These are phyloP conservation scores for Lentinula lateritia DNA, from an alignment of 768 basidiomycete genomes.

Conservation along the genomic window DNA sequence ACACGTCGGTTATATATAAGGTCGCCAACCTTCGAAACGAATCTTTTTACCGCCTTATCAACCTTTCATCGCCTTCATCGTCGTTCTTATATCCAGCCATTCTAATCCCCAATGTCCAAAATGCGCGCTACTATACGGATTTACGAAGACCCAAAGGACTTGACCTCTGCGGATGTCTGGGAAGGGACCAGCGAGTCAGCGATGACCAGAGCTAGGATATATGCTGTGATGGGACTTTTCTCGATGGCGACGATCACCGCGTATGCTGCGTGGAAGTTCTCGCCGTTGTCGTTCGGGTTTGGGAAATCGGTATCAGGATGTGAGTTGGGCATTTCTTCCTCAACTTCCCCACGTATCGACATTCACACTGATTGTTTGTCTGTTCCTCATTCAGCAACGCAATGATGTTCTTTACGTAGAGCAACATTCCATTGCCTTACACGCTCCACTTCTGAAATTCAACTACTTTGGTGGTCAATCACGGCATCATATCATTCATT, in stretches of 20 bases:
- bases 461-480: background rate
- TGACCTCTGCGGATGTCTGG: constrained; percentile 2
- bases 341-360: background rate
- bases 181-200: background rate
- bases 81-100: no score
- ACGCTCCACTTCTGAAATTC: background rate
- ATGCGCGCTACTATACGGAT: constrained; percentile 3
- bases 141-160: constrained; percentile 2
- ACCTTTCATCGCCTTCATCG: background rate
- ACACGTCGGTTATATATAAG: background rate
- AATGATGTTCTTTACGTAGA: background rate
- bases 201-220: background rate
- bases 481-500: background rate
- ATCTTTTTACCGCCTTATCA: background rate
- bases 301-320: background rate
- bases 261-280: background rate
- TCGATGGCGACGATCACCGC: background rate
- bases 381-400: background rate
- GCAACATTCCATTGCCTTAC: background rate
- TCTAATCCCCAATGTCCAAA: background rate
- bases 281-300: background rate
- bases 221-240: background rate
- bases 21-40: no score
- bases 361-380: background rate
- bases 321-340: background rate